Evolutionary conservation across 2,329 filamentous ascomycete genomes (phyloP).

Genomic region (Phoma sp.): DNA sequence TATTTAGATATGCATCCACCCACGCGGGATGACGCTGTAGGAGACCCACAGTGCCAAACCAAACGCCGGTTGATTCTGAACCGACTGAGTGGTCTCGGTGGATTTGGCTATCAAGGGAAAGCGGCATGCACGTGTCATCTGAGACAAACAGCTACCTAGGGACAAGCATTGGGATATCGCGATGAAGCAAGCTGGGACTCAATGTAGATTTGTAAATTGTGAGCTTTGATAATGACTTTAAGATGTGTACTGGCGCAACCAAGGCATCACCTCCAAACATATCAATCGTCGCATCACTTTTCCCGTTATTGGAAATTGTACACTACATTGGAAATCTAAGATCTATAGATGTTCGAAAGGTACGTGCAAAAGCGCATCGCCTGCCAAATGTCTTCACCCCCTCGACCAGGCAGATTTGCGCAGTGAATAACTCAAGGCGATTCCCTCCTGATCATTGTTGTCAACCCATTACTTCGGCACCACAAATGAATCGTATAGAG

Average conservation of each 20-base stretch:
- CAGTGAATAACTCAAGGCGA: neutral
- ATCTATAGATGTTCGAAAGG: neutral
- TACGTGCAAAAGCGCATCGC: constrained; percentile 11
- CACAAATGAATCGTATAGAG: constrained; percentile 10
- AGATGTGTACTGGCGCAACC: too few relatives aligned
- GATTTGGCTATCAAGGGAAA: neutral
- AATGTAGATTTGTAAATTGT: too few relatives aligned
- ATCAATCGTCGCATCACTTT: too few relatives aligned
- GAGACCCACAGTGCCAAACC: constrained; percentile 11
- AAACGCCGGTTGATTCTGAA: neutral
- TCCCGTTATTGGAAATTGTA: too few relatives aligned
- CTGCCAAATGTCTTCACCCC: neutral
- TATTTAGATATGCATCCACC: constrained; percentile 11
- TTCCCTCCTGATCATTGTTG: neutral
- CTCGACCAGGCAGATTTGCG: neutral
- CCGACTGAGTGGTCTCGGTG: neutral
- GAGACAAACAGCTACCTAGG: too few relatives aligned
- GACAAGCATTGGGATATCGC: too few relatives aligned
- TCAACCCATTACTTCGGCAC: too few relatives aligned
- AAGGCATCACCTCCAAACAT: too few relatives aligned
- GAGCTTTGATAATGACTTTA: too few relatives aligned
- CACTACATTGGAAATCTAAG: neutral
- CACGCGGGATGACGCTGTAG: constrained; percentile 14
- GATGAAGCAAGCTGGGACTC: too few relatives aligned
- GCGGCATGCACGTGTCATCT: neutral